phyloP scores from a whole-genome alignment of 2,329 filamentous ascomycete genomes.

The Ophiocordyceps camponoti-leonardi region DNA sequence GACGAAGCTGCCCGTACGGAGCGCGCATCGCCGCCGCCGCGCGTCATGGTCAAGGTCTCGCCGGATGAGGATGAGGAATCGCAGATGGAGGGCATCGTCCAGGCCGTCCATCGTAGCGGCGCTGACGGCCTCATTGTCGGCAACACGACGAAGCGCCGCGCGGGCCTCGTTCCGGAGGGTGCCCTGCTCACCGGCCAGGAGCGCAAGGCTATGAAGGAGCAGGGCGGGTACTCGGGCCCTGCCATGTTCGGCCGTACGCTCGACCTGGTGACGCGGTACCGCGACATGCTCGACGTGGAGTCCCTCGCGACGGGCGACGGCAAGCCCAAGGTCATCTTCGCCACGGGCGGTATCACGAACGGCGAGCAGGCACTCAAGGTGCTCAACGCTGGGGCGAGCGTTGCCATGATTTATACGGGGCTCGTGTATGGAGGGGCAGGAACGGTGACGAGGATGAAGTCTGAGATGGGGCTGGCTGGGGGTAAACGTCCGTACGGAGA shows the following conservation, averaged over 20 bases:
- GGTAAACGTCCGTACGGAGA: too few relatives aligned
- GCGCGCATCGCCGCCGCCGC: conserved; percentile 41
- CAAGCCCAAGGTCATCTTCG: conserved; percentile 68
- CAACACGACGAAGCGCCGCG: conserved; percentile 81
- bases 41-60: conserved; percentile 94
- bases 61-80: conserved; percentile 80
- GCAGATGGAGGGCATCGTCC: conserved; percentile 76
- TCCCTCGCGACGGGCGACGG: conserved; percentile 14
- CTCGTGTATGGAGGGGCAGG: conserved; percentile 48
- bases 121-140: conserved; percentile 94
- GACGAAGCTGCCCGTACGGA: conserved; percentile 52
- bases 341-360: conserved; percentile 81
- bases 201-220: conserved; percentile 50
- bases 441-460: conserved; percentile 47
- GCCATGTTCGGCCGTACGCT: conserved; percentile 72
- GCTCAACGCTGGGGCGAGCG: conserved; percentile 74
- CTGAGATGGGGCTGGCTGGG: too few relatives aligned
- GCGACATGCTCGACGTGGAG: conserved; percentile 44
- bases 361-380: conserved; percentile 69
- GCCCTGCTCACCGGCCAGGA: conserved; percentile 50
- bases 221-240: conserved; percentile 81
- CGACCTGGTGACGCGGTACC: conserved; percentile 63
- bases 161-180: conserved; percentile 50
- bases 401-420: conserved; percentile 82
- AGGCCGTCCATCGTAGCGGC: conserved; percentile 66